phyloP scores from a whole-genome alignment of 371 early-diverging fungal species.

The Apophysomyces variabilis region DNA sequence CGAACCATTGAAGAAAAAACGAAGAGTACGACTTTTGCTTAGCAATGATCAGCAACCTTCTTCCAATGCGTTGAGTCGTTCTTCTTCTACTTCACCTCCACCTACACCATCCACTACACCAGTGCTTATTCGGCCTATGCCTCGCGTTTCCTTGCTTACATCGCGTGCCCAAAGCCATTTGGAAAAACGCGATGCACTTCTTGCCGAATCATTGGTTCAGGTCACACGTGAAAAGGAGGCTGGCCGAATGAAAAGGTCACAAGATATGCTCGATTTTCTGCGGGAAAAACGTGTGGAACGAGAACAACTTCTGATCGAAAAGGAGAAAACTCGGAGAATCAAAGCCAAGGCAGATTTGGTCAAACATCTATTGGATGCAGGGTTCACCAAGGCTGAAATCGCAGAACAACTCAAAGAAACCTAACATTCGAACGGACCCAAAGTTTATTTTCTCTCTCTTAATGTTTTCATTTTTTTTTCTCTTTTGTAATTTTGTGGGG shows the following conservation, averaged over 20 bases:
- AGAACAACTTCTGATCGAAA: constrained; percentile 47
- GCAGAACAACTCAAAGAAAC: constrained; percentile 40
- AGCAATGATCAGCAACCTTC: constrained; percentile 14
- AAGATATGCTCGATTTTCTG: constrained; percentile 48
- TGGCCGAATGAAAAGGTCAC: constrained; percentile 45
- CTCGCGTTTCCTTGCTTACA: constrained; percentile 26
- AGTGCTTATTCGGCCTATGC: constrained; percentile 30
- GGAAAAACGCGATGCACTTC: constrained; percentile 20
- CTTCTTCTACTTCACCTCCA: constrained; percentile 12
- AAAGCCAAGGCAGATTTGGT: constrained; percentile 53
- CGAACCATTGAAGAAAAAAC: constrained; percentile 23
- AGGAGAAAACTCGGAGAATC: constrained; percentile 46
- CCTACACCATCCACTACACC: constrained; percentile 16
- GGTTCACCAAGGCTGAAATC: constrained; percentile 48
- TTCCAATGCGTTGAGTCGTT: background rate
- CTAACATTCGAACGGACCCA: constrained; percentile 2
- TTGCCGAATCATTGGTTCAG: constrained; percentile 42
- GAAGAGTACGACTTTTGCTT: constrained; percentile 17
- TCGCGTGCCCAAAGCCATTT: constrained; percentile 14
- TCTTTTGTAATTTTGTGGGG: constrained; percentile 2
- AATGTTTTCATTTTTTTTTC: too few species aligned
- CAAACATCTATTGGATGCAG: constrained; percentile 47
- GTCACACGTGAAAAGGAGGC: constrained; percentile 51
- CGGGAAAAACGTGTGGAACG: constrained; percentile 46
- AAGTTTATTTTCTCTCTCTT: background rate